Evolutionary conservation across 352 stramenopile species (phyloP).

Genomic region (Elongisporangium undulatum): DNA sequence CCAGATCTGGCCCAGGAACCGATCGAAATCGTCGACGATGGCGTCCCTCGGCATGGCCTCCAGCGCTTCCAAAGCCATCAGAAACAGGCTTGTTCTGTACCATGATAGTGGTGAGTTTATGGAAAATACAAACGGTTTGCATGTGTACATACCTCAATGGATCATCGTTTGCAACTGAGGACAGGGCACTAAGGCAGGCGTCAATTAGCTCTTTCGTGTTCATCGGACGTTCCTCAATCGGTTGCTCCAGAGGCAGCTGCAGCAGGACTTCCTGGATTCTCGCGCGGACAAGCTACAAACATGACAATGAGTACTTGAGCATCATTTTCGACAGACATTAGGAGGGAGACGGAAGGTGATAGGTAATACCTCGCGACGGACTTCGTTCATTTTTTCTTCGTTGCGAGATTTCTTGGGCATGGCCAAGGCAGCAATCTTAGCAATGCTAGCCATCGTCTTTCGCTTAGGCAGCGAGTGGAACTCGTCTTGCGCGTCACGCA

Average conservation of each 20-base stretch:
- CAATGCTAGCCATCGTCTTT: conserved; percentile 77
- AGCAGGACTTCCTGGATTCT: conserved; percentile 64
- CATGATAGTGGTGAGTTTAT: neutral
- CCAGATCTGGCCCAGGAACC: conserved; percentile 44
- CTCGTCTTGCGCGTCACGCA: conserved; percentile 50
- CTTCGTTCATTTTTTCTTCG: conserved; percentile 35
- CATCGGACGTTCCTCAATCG: conserved; percentile 34
- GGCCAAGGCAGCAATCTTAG: conserved; percentile 75
- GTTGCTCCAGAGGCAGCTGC: conserved; percentile 41
- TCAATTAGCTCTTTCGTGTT: conserved; percentile 36
- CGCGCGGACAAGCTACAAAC: conserved; percentile 35
- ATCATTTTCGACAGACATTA: conserved; percentile 4
- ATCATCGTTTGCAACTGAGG: conserved; percentile 37
- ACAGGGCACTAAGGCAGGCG: conserved; percentile 40
- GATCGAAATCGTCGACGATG: conserved; percentile 31
- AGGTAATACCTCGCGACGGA: conserved; percentile 51
- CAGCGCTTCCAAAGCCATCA: conserved; percentile 65
- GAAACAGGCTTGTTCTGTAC: conserved; percentile 59
- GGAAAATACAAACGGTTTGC: neutral
- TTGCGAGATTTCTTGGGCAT: conserved; percentile 26
- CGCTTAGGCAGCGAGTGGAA: conserved; percentile 46
- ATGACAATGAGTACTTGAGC: conserved; percentile 3
- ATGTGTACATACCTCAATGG: conserved; percentile 35
- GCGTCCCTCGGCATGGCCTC: conserved; percentile 41
- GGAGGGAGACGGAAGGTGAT: neutral